Base-by-base conservation (phyloP, 768 basidiomycete genomes). In the Rubroboletus pulcherrimus region DNA sequence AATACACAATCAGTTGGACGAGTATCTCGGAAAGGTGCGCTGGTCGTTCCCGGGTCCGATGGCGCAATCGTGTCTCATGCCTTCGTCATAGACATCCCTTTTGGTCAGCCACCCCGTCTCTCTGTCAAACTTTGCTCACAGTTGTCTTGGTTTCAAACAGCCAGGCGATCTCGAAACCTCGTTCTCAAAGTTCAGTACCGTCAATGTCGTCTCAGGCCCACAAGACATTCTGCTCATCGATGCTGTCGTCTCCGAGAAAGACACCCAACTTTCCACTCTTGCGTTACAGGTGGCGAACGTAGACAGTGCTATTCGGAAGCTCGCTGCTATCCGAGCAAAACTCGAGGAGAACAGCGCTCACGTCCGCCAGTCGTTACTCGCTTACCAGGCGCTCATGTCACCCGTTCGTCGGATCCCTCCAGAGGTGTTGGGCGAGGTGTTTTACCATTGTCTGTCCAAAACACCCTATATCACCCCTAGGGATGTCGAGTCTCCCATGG, bases 1-100 rank as follows among this genome's bases (percentile, higher is more conserved):
- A 15, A 57, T 66, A 44, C 49, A 65, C 26, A 35, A 29, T 38
- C 61, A 60, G 7, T 42, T 70, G 46, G 61, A 71, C 17, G 59
- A 55, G 7, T 58, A 38, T 59, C 55, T 66, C 44, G 47, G 48
- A 35, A 53, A 66, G 66, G 68, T 70, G 39, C 50, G 58, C 26
- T 42, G 6, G 33, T 44, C 52, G 35, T 50, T 54, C 31, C 41
- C 44, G 43, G 46, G 44, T 38, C 30, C 58, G 61, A 70, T 70
- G 56, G 71, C 71, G 70, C 69, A 63, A 70, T 70, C 64, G 47
- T 70, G 60, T 68, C 70, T 70, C 68, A 72, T 66, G 52, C 53
- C n/a, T 33, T 19, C 35, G 39, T 54, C 30, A 51, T 48, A 61
- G 65, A 9, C 51, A 35, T 54, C 64, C 30, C 49, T 56, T 60